These are phyloP conservation scores for Tulasnella sp. DNA, from an alignment of 768 basidiomycete species.

Conservation along the genomic window DNA sequence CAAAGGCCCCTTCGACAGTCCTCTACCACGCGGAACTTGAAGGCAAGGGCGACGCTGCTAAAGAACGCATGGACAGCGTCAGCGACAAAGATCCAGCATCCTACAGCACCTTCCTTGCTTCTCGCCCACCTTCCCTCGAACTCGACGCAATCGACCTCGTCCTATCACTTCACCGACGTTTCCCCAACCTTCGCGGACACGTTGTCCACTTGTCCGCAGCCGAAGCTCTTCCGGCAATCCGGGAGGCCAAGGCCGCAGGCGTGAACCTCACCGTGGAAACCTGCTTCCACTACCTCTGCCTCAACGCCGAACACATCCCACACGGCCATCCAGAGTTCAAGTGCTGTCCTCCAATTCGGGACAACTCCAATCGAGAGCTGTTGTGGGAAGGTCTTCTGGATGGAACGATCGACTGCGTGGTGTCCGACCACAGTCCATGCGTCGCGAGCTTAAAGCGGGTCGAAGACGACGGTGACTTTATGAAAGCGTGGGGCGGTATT, in stretches of 20 bases:
- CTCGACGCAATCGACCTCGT: constrained; percentile 76
- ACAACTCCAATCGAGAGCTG: constrained; percentile 60
- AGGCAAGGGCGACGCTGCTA: constrained; percentile 32
- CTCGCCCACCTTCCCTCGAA: constrained; percentile 79
- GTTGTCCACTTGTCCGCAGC: constrained; percentile 94
- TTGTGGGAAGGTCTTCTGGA: constrained; percentile 80
- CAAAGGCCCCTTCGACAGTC: constrained; percentile 68
- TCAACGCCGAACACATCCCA: constrained; percentile 69
- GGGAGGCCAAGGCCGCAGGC: constrained; percentile 59
- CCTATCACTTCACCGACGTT: constrained; percentile 54
- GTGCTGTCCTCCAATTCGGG: constrained; percentile 92
- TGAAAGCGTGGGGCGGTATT: constrained; percentile 94
- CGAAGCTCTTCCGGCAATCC: constrained; percentile 70
- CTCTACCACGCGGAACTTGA: constrained; percentile 94
- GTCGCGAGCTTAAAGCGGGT: constrained; percentile 70
- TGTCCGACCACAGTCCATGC: constrained; percentile 96
- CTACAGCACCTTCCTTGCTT: constrained; percentile 80
- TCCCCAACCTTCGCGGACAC: constrained; percentile 74
- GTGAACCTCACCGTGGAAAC: constrained; percentile 85
- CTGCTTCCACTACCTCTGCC: constrained; percentile 92
- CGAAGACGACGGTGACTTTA: constrained; percentile 62
- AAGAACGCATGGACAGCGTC: not conserved
- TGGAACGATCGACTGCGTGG: constrained; percentile 85
- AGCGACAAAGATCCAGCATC: constrained; percentile 44
- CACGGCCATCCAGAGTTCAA: constrained; percentile 81